Percentiles rank a stretch among this genome's conserved stretches.
These are phyloP conservation scores for Metarhizium brunneum DNA, from an alignment of 2,329 filamentous ascomycete species.

Conservation along the genomic window DNA sequence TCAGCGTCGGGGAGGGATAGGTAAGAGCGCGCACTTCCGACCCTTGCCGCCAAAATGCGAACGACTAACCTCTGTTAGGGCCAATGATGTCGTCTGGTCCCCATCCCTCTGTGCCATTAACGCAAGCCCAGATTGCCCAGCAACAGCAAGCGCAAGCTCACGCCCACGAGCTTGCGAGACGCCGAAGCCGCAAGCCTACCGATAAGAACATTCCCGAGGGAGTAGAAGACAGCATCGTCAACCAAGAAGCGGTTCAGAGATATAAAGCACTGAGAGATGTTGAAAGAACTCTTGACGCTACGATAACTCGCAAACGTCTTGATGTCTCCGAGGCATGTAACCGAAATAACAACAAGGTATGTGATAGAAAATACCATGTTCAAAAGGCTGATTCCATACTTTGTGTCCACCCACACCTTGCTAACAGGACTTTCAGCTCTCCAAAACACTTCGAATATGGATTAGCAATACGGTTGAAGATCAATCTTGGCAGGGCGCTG, in stretches of 20 bases:
- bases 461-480: constrained; percentile 91
- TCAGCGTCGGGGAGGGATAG: constrained; percentile 44
- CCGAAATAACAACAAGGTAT: constrained; percentile 58
- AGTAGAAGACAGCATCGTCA: constrained; percentile 72
- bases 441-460: constrained; percentile 84
- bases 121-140: constrained; percentile 41
- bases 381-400: neutral
- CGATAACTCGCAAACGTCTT: constrained; percentile 87
- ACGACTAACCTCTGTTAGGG: constrained; percentile 24
- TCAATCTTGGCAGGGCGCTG: constrained; percentile 79
- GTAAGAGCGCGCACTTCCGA: constrained; percentile 23
- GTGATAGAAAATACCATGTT: neutral
- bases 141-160: constrained; percentile 43
- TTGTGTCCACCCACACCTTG: neutral
- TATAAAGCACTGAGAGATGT: constrained; percentile 80
- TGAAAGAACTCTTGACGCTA: constrained; percentile 81
- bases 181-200: constrained; percentile 80
- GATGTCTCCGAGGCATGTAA: constrained; percentile 46
- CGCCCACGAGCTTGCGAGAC: constrained; percentile 61
- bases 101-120: constrained; percentile 41
- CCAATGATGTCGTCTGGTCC: constrained; percentile 48
- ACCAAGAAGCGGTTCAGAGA: constrained; percentile 63
- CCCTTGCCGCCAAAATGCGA: constrained; percentile 2
- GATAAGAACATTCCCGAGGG: constrained; percentile 93
- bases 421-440: constrained; percentile 40